Conservation (phyloP, 768 basidiomycete species). For the Leccinum imitatum region DNA sequence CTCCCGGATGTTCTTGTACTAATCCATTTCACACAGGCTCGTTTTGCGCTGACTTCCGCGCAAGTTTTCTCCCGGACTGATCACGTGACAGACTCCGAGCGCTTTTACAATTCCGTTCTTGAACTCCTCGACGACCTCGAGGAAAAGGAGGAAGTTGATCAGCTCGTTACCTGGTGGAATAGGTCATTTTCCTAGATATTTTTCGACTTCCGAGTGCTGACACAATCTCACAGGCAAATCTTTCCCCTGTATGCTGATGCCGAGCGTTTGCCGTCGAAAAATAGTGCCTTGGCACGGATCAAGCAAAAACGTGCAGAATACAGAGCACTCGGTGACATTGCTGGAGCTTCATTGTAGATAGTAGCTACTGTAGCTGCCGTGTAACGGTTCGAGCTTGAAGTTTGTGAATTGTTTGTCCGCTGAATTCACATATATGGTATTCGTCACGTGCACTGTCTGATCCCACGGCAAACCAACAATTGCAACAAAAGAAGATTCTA, state of each 20-base stretch:
- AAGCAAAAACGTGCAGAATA: background rate
- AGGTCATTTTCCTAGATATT: background rate
- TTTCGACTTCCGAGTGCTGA: background rate
- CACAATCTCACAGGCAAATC: background rate
- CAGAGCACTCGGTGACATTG: background rate
- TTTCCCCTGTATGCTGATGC: background rate
- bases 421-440: too few species aligned
- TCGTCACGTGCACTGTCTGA: too few species aligned
- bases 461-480: too few species aligned
- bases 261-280: background rate
- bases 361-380: too few species aligned
- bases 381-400: too few species aligned
- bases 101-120: background rate
- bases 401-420: too few species aligned
- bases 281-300: background rate
- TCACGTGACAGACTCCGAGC: background rate
- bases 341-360: too few species aligned
- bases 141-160: background rate
- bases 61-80: too few species aligned
- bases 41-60: too few species aligned
- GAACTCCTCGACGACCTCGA: background rate
- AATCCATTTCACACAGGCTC: too few species aligned
- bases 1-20: too few species aligned
- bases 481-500: too few species aligned
- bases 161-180: background rate